Base-by-base conservation (phyloP, 768 basidiomycete genomes). In the Daedaleopsis nitida region DNA sequence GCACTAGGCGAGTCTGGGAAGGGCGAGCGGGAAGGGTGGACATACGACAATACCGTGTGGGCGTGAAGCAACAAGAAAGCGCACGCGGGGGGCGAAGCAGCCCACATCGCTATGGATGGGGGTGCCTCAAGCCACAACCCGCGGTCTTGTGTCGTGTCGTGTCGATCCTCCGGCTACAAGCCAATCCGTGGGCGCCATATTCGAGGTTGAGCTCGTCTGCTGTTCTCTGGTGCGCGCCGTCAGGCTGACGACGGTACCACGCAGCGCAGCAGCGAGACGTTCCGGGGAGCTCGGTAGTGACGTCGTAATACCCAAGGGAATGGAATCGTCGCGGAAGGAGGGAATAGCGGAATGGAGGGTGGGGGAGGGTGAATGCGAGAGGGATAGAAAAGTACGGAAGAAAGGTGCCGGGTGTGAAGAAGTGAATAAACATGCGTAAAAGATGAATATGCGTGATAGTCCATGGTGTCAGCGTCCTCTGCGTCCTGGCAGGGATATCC, bases 251-350 rank as follows among this genome's bases (percentile, higher is more conserved):
- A 56, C 64, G 65, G 65, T 72, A 72, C 70, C 73, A 78, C 77
- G 79, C 78, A 80, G 86, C 85, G 66, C 86, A 77, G 85, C 86
- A 82, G 75, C 81, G 80, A 79, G 74, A 75, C 71, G 74, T 71
- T 74, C 69, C 59, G 65, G 24, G 62, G 65, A 55, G 66, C 68
- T 64, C 50, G 54, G 60, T 50, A 59, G 59, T 47, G 39, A 62
- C 52, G 59, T 59, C 21, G 70, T 63, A 62, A 67, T 67, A 58
- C 60, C 63, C 59, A 58, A n/a, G 44, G 55, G 48, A 55, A 21
- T 62, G 51, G 54, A 55, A 63, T 58, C 66, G 55, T 59, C 60
- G 60, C 39, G 39, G 58, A 51, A 61, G 55, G 49, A 45, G 64
- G 65, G 65, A 53, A 42, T 42, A 23, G 58, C 45, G 53, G 63